phyloP scores from a whole-genome alignment of 495 filamentous ascomycete species.

The Clavariopsis aquatica region DNA sequence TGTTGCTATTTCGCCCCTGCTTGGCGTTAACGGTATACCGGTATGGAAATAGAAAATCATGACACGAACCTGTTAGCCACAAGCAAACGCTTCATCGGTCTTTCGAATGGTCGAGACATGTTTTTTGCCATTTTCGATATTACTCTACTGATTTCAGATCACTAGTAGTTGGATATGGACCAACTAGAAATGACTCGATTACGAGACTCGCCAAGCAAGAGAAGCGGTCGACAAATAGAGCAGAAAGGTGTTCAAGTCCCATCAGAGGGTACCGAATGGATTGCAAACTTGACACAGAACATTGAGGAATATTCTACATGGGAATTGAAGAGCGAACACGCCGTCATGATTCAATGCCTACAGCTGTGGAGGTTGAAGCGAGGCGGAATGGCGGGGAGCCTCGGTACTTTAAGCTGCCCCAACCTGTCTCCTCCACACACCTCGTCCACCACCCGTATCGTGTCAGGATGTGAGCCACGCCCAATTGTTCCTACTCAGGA shows the following conservation, averaged over 20 bases:
- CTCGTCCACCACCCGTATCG: not conserved
- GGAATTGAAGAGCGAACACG: not conserved
- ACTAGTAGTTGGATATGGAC: not conserved
- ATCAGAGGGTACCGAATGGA: not conserved
- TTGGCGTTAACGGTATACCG: conserved; percentile 24
- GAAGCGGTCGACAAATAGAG: not conserved
- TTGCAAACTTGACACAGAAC: not conserved
- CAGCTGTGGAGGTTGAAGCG: not conserved
- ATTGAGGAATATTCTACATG: not conserved
- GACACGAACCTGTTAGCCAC: conserved; percentile 57
- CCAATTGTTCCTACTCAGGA: conserved; percentile 11
- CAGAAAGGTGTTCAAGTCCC: not conserved
- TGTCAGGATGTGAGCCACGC: conserved; percentile 26
- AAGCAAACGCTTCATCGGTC: conserved; percentile 55
- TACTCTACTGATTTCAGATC: too few relatives aligned
- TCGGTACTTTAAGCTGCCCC: conserved; percentile 29
- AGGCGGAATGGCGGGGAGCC: conserved; percentile 18
- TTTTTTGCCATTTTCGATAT: too few relatives aligned
- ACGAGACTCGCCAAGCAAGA: conserved; percentile 18
- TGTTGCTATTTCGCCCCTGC: conserved; percentile 63
- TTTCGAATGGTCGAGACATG: conserved; percentile 37
- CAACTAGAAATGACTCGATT: conserved; percentile 13
- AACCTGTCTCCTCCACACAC: not conserved
- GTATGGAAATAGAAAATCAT: not conserved
- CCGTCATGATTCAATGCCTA: not conserved